Evolutionary conservation across 768 basidiomycete species (phyloP), one percentile per base, ranked within the genome.

Genomic region (Naganishia antarctica): DNA sequence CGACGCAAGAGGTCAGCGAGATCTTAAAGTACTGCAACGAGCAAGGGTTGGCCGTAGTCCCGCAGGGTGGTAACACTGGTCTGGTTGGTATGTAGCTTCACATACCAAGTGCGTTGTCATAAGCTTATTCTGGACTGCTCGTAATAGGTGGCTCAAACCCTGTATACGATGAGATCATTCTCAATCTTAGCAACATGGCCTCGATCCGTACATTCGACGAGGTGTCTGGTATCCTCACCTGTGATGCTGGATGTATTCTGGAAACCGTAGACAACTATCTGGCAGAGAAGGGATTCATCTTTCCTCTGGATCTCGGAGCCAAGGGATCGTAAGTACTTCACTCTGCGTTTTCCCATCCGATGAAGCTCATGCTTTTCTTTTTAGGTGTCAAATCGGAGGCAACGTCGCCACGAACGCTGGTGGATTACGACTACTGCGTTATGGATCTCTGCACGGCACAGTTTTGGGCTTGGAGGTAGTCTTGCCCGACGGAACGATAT

Each of bases 1-100:
- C 88, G 1, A 88, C 90, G 0, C 80, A 88, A 66, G 86, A 99
- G 79, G 91, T 98, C 74, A 88, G 87, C 76, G 80, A 87, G 69
- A 88, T 97, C 60, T 81, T 98, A 73, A 87, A 86, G 74, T 90
- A 86, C 81, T 98, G 96, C 78, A 85, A 87, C 70, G 81, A 86
- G 60, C 82, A 85, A 63, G 82, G 84, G 61, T 88, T 99, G 44
- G 87, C 86, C n/a, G 84, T 98, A 60, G 92, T 96, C 1, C 96
- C 96, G 1, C 96, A 99, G 77, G 94, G 96, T 49, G 96, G 96
- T 48, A 99, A 99, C 80, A 99, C 96, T 0, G 96, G 96, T 16
- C 84, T 99, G 13, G 96, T 99, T 40, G 96, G 93, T 62, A 61
- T 67, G 79, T 73, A 26, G 15, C n/a, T 23, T 49, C 23, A 2